Evolutionary conservation across 2,329 filamentous ascomycete species (phyloP).

Genomic region (Teratosphaeria nubilosa): DNA sequence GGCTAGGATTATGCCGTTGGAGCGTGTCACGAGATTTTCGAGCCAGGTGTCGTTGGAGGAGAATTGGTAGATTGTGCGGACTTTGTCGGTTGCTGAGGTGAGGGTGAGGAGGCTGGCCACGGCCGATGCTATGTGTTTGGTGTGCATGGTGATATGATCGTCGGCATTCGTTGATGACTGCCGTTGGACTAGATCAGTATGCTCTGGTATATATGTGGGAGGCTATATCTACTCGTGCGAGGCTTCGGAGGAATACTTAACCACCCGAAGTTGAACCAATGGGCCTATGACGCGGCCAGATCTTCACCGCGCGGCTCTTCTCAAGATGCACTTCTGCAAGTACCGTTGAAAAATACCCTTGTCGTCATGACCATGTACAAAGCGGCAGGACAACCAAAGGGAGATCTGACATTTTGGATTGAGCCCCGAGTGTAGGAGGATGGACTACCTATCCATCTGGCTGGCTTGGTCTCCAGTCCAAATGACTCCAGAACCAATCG

Average conservation of each 20-base stretch:
- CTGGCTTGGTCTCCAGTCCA: too few relatives aligned
- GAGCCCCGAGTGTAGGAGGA: too few relatives aligned
- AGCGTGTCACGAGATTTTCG: background rate
- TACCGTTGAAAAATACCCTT: background rate
- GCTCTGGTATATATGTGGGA: background rate
- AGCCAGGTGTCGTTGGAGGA: background rate
- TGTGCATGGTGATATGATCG: background rate
- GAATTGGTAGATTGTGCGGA: background rate
- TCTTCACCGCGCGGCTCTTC: background rate
- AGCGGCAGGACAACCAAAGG: background rate
- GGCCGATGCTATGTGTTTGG: background rate
- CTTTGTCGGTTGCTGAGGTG: background rate
- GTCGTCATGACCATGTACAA: background rate
- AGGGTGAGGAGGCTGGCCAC: background rate
- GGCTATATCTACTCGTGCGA: background rate
- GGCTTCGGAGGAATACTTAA: background rate
- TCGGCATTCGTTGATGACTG: background rate
- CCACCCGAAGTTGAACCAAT: background rate
- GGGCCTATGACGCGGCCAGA: background rate
- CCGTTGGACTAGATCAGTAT: background rate
- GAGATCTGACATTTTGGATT: too few relatives aligned
- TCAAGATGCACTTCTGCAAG: background rate
- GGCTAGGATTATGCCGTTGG: background rate
- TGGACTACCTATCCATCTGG: too few relatives aligned
- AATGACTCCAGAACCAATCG: too few relatives aligned